Evolutionary conservation across 2,329 filamentous ascomycete genomes (phyloP), one percentile per base, ranked within the genome.

Genomic region (Pseudocercospora pini-densiflorae): DNA sequence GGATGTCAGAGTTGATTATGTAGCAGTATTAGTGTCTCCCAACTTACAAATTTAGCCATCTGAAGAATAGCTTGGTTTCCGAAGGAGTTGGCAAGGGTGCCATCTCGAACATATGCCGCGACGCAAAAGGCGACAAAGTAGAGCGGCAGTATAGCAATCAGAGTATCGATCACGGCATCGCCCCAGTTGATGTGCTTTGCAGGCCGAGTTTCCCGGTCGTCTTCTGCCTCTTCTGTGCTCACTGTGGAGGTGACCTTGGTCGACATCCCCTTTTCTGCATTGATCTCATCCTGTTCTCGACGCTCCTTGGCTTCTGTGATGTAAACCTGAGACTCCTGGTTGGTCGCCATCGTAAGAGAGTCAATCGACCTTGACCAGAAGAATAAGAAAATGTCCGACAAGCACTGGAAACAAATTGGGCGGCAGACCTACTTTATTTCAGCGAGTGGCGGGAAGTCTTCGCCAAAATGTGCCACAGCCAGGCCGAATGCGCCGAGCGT

Each of bases 91-190:
- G 59, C 59, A 21, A 63, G 33, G 24, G 66, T 68, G 24, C 61
- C 64, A 64, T 66, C 54, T 45, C 58, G 66, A 14, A 51, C 19
- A 21, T 64, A 65, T n/a, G 60, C 63, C 47, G 55, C 31, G 16
- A 65, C 33, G 14, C 54, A 47, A 54, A 66, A 68, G 36, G 29
- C 66, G 21, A 68, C 58, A 14, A 68, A 68, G 51, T 68, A 68
- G 6, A 68, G 54, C 33, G 66, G 66, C 16, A 66, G 27, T 29
- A 66, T 58, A 4, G 66, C 53, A n/a, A 65, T 47, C 14, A 62
- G 33, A 9, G 60, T 36, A 53, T 68, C 66, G n/a, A 68, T 62
- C 8, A 68, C 21, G 5, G 61, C 61, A 9, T 47, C 61, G n/a
- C 58, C 51, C 24, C 45, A 43, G 40, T 67, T 53, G 21, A 61